Base-by-base conservation (phyloP, 345 rosid genomes). In the Lepidium africanum region DNA sequence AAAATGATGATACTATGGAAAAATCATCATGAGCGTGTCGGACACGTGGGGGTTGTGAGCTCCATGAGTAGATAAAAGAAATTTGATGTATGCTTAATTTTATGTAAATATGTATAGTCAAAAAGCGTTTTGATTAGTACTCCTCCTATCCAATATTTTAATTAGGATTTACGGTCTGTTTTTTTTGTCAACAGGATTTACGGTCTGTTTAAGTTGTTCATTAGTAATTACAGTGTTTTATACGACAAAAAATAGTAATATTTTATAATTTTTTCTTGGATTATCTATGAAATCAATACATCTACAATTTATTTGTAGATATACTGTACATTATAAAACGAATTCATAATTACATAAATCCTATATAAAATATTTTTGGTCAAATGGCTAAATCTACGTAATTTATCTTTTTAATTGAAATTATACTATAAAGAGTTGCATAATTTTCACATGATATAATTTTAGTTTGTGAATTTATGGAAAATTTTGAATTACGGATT, bases 1-100 rank as follows among this genome's bases (percentile, higher is more conserved):
- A 65, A 14, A 64, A 55, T 42, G 50, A 53, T 72, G 65, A 72
- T 19, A 39, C 53, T 45, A 57, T 58, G 14, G 33, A 65, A 47
- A 52, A 49, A 39, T 66, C 61, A 66, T 66, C 65, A 73, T 73
- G 62, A 41, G 62, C 62, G 40, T 51, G 72, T 42, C 54, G 36
- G 52, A 58, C 72, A 73, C 46, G 67, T 65, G 72, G 72, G 72
- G 77, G 72, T 49, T 50, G 35, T 41, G 61, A 65, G 21, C 27
- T 56, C 51, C 59, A 65, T 33, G 23, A 50, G 23, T 21, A 39
- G 39, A 38, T 14, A 45, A 47, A 72, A 32, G 7, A 58, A 57
- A 65, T 37, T 30, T 30, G 33, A 7, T 14, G 14, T 57, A 8
- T 40, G 40, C 12, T 30, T 30, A 30, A 30, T 30, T 30, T 30